phyloP scores from a whole-genome alignment of 2,329 filamentous ascomycete species.

The Xylariaceae sp. region DNA sequence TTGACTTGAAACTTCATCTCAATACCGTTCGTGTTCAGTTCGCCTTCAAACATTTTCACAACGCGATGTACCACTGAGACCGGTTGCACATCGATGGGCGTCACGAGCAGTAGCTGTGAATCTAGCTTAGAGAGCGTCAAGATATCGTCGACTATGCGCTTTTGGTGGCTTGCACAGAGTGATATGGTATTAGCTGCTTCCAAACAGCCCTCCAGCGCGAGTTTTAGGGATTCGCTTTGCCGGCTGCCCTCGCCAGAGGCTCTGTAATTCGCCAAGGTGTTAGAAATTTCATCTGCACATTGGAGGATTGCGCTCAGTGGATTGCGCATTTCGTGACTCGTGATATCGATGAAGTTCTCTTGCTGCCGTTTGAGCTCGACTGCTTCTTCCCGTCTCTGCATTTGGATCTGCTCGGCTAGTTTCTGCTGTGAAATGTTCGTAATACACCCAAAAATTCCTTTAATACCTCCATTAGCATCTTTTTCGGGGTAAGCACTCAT shows the following conservation, averaged over 20 bases:
- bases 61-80: conserved; percentile 68
- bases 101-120: conserved; percentile 69
- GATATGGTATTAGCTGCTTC: conserved; percentile 83
- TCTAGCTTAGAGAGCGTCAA: conserved; percentile 71
- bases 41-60: conserved; percentile 78
- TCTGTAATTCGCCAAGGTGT: conserved; percentile 50
- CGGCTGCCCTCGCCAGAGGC: conserved; percentile 41
- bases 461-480: conserved; percentile 63
- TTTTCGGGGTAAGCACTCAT: conserved; percentile 78
- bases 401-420: conserved; percentile 80
- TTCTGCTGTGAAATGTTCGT: conserved; percentile 88
- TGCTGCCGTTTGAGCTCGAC: conserved; percentile 76
- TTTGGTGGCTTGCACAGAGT: conserved; percentile 78
- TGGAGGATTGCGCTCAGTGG: conserved; percentile 75
- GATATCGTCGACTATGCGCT: conserved; percentile 70
- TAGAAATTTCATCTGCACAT: conserved; percentile 72
- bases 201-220: conserved; percentile 56
- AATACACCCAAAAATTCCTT: conserved; percentile 78
- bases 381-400: conserved; percentile 75
- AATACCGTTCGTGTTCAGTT: conserved; percentile 73
- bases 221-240: conserved; percentile 48
- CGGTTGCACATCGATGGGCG: conserved; percentile 70
- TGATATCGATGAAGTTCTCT: conserved; percentile 75
- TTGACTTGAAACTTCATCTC: conserved; percentile 70
- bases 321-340: conserved; percentile 76